A percentile compares a stretch with the other conserved stretches of the same genome.
These are phyloP conservation scores for Suhomyces xylopsoci DNA, from an alignment of 805 yeast genomes.

Conservation along the genomic window DNA sequence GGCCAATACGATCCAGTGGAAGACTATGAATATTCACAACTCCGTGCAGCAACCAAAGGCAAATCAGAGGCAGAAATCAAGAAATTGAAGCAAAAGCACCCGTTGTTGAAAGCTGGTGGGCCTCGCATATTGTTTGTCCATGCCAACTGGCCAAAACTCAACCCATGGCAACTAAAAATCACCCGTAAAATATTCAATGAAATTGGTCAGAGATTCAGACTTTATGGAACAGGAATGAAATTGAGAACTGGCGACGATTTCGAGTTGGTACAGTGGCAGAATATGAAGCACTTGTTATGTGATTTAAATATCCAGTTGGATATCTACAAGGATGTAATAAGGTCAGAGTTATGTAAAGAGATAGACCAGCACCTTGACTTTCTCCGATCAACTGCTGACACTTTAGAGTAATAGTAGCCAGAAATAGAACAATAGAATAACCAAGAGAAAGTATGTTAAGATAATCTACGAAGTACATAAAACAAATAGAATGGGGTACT, in stretches of 20 bases:
- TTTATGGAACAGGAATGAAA: constrained; percentile 57
- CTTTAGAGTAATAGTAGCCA: constrained; percentile 25
- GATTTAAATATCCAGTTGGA: constrained; percentile 45
- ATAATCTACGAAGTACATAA: not conserved
- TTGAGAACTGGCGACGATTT: constrained; percentile 53
- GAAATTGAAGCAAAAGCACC: constrained; percentile 6
- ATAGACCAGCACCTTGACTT: constrained; percentile 44
- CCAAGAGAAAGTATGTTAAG: not conserved
- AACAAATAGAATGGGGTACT: not conserved
- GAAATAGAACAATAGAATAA: too few relatives aligned
- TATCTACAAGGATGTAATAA: constrained; percentile 40
- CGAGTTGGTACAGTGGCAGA: constrained; percentile 57
- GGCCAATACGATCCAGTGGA: constrained; percentile 69
- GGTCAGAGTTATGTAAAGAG: constrained; percentile 48
- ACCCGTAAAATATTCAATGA: constrained; percentile 39
- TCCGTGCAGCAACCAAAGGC: not conserved
- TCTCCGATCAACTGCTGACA: constrained; percentile 35
- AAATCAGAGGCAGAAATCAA: constrained; percentile 7
- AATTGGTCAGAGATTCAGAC: constrained; percentile 48
- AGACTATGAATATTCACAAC: constrained; percentile 39
- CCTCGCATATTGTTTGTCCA: constrained; percentile 52
- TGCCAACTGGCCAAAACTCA: constrained; percentile 64
- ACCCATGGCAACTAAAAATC: constrained; percentile 54
- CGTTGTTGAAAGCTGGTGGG: constrained; percentile 11
- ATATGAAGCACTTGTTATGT: constrained; percentile 54